Evolutionary conservation across 305 asterid genomes (phyloP), one percentile per base, ranked within the genome.

Genomic region (Coffea humblotiana): DNA sequence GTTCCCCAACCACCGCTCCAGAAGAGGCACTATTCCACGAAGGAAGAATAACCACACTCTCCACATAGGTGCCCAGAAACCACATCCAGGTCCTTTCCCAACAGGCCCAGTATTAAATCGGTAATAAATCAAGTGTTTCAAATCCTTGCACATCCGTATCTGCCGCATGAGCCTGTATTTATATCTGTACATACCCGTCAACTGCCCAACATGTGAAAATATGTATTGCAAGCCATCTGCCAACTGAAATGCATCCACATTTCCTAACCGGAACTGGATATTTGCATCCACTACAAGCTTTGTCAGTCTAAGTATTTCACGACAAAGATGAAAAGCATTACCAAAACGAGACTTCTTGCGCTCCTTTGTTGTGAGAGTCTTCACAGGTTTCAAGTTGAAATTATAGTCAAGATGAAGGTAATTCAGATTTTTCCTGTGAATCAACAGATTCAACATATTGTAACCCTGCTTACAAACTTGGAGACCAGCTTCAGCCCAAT

Each of bases 41-140:
- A 96, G 99, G 76, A 96, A 96, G 82, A 96, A 96, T 91, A 96
- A 84, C 99, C 99, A 96, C 54, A 96, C 99, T 82, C 99, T 93
- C 99, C 99, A 94, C 99, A 96, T 96, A 75, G 99, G 98, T 40
- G 99, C 99, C 99, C 99, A 96, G 85, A 96, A 92, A 75, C 99
- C 99, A 94, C 99, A 96, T 21, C 99, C 99, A 69, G 99, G 99
- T 60, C 99, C 99, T 85, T 96, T 96, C 74, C 99, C 99, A 78
- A 96, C 99, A 0, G 98, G 99, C 84, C 99, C 99, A 58, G 99
- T 96, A 83, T 96, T 96, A 78, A 96, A 96, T 76, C 99, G 92
- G 83, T 96, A 96, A 84, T 94, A 96, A 81, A 96, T 96, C 90
- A 96, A 89, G 83, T 96, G 99, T 88, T 96, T 96, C 92, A 96